Base-by-base conservation (phyloP, 2,329 filamentous ascomycete species). In the Phialophora macrospora region DNA sequence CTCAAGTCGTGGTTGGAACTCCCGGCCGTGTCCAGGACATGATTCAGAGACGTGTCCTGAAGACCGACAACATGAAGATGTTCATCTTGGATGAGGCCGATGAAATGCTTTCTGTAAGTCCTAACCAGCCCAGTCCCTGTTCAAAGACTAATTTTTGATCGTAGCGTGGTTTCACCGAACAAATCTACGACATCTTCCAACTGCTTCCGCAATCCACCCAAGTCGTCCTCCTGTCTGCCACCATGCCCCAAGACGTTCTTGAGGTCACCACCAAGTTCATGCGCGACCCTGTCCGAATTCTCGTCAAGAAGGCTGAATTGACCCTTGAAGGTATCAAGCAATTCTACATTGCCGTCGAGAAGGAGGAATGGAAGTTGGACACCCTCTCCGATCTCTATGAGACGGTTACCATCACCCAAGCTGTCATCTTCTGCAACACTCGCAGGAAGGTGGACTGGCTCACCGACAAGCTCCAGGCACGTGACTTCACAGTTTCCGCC, bases 181-280 rank as follows among this genome's bases (percentile, higher is more conserved):
- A 99, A 86, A 99, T 99, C 85, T 99, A 99, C 87, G 95, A 99
- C 82, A 96, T 99, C 84, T 99, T 97, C 90, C 94, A 97, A 84
- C 91, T 97, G 68, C 90, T 99, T 62, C 95, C 95, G 65, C 95
- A 97, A 84, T 93, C 92, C 70, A 99, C 94, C 79, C 95, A 99
- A 87, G 95, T 99, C 73, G 94, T 98, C 74, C 91, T 99, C 65
- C 89, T 99, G 63, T 98, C 95, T 67, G 95, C 95, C 77, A 99
- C 95, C 80, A 96, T 99, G 89, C 95, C 95, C 77, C 93, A 97
- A 86, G 95, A 99, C 79, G 95, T 99, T 70, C 89, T 99, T 68
- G 95, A 99, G 85, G 93, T 99, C 79, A 99, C 95, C 78, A 98
- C 94, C 84, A 97, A 97, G 86, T 99, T 99, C 88, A 99, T 99